phyloP scores from a whole-genome alignment of 495 filamentous ascomycete genomes.

The Penicillium canescens region DNA sequence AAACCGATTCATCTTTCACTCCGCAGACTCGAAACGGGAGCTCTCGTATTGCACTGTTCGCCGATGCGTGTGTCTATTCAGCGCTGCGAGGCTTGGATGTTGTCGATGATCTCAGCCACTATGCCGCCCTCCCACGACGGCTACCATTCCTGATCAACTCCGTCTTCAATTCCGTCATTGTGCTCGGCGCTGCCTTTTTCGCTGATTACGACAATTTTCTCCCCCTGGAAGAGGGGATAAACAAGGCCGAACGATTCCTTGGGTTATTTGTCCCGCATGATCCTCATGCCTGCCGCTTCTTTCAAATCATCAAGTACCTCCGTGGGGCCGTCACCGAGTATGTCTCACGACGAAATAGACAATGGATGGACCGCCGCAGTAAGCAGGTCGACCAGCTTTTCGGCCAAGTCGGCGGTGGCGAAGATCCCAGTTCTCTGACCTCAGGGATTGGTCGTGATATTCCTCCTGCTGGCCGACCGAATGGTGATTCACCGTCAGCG shows the following conservation, averaged over 20 bases:
- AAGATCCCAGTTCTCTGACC: slow-evolving; percentile 16
- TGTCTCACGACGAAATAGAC: slow-evolving; percentile 36
- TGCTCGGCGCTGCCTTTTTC: slow-evolving; percentile 70
- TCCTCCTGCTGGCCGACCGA: slow-evolving; percentile 11
- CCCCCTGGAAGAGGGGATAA: slow-evolving; percentile 54
- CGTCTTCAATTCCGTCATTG: slow-evolving; percentile 69
- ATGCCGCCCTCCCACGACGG: slow-evolving; percentile 61
- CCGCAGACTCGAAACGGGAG: slow-evolving; percentile 27
- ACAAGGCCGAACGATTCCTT: slow-evolving; percentile 61
- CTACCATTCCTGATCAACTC: slow-evolving; percentile 74
- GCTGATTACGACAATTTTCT: slow-evolving; percentile 60
- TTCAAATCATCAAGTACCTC: slow-evolving; percentile 65
- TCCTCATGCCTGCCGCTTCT: slow-evolving; percentile 62
- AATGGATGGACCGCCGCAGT: slow-evolving; percentile 41
- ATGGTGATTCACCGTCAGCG: slow-evolving; percentile 10
- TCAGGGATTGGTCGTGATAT: slow-evolving; percentile 12
- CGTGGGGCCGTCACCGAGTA: slow-evolving; percentile 52
- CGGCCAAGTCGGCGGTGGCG: slow-evolving; percentile 32
- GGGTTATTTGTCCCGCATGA: slow-evolving; percentile 61
- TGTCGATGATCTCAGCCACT: slow-evolving; percentile 57
- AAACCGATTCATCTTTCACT: slow-evolving; percentile 23
- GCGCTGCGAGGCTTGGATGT: slow-evolving; percentile 66
- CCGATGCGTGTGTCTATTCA: slow-evolving; percentile 69
- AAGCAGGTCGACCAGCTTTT: slow-evolving; percentile 42
- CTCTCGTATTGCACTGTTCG: slow-evolving; percentile 61